Evolutionary conservation across 139 green algal genomes (phyloP).

Genomic region (Zygnema circumcarinatum): DNA sequence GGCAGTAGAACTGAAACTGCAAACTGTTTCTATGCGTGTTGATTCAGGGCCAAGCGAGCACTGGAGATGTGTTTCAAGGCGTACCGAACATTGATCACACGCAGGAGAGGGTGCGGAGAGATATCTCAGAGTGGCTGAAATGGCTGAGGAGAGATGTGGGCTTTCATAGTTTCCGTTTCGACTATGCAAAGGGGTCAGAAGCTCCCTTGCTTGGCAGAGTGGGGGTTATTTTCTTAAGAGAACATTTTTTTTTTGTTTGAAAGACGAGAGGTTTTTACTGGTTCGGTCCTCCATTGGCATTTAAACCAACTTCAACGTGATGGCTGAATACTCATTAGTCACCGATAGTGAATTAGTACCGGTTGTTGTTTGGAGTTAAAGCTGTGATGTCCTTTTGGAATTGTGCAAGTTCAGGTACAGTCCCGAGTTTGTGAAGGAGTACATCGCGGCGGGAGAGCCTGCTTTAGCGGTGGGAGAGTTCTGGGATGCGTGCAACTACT

Average conservation of each 20-base stretch:
- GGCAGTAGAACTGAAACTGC: no score
- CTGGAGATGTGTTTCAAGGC: slow-evolving; percentile 71
- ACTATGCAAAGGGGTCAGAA: slow-evolving; percentile 80
- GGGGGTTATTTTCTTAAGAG: not conserved
- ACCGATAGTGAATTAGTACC: no score
- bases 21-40: not conserved
- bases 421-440: slow-evolving; percentile 11
- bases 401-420: slow-evolving; percentile 39
- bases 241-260: not conserved
- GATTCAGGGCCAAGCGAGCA: slow-evolving; percentile 26
- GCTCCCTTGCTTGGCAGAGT: slow-evolving; percentile 46
- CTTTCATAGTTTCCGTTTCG: slow-evolving; percentile 71
- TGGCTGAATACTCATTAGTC: no score
- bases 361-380: no score
- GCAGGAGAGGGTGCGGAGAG: slow-evolving; percentile 74
- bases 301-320: no score
- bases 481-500: slow-evolving; percentile 63
- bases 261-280: no score
- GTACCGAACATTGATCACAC: slow-evolving; percentile 87
- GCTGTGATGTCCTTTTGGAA: no score
- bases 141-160: slow-evolving; percentile 68
- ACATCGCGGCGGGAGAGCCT: no score
- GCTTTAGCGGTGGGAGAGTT: slow-evolving; percentile 67
- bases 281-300: no score
- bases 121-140: slow-evolving; percentile 79